Evolutionary conservation across 2,329 filamentous ascomycete species (phyloP), one percentile per base, ranked within the genome.

Genomic region (Fusarium napiforme): DNA sequence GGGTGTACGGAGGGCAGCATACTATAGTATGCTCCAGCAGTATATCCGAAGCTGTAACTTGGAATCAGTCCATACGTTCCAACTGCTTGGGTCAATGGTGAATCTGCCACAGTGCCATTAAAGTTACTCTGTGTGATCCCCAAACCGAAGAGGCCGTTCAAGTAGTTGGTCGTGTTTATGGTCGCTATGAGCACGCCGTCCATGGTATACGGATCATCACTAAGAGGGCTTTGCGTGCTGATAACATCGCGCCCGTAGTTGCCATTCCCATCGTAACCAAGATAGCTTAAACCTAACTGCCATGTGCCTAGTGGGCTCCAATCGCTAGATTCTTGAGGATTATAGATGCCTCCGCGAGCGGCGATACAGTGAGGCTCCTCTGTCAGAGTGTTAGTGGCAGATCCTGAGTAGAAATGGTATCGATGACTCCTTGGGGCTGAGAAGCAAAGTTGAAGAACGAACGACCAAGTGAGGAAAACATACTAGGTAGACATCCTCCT

Each of bases 41-140:
- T 94, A 79, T 91, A 95, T 58, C 91, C 92, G 78, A 93, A 94
- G 46, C 91, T 93, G 70, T 93, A 86, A 79, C 92, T 94, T 2
- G 92, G 90, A 53, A 94, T 92, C 64, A 82, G 83, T 14, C 88
- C 87, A 64, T 87, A 85, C 16, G 86, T 81, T 77, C 90, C 87
- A 47, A 93, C 87, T 58, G 92, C 82, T 77, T 91, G 81, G 73
- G 88, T 82, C 77, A 91, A 77, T 64, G 88, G 81, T 76, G 88
- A 83, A 74, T 87, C 81, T 79, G 87, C 83, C 64, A 87, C 79
- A 77, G 82, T 82, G 67, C 82, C 79, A 18, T 83, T 83, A 72
- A 92, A 90, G 39, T 83, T 86, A 53, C 87, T 87, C 19, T 86
- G 84, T 4, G 84, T 85, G 53, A 87, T 87, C 78, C 89, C 90